Evolutionary conservation across 768 basidiomycete species (phyloP), one percentile per base, ranked within the genome.

Genomic region (Roridomyces roridus): DNA sequence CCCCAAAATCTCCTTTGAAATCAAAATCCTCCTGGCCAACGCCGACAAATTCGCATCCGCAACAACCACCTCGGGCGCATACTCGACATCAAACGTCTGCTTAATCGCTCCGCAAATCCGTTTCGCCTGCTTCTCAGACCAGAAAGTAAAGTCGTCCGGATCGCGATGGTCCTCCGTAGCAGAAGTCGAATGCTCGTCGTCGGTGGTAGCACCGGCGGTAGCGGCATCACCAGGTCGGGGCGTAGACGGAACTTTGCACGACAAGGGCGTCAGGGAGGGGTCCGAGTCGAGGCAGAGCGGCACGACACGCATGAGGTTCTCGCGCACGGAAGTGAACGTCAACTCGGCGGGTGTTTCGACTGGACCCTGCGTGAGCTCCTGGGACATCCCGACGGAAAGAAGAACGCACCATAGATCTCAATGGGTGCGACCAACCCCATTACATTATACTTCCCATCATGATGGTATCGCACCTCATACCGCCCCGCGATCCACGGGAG

Each of bases 361-460:
- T 95, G 65, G 10, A 60, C 20, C 5, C 29, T 43, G 42, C 37
- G 54, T 40, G 10, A 14, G 51, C 15, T 34, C 7, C 11, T 35
- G 37, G 29, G 24, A 47, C 25, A 17, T 57, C 0, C 18, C n/a
- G 5, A 34, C 24, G 52, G 42, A 34, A 46, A 44, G 25, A 29
- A 12, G 25, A 9, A 75, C 90, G 53, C 60, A 94, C 96, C 91
- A 59, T 86, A 92, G 28, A 99, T 87, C 68, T 97, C 94, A 55
- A 98, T 77, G 8, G 94, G 93, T 2, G 88, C 91, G 44, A 91
- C 87, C 48, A 89, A 67, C 49, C 86, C 85, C 84, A 98, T 90
- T 52, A 98, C 97, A 71, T 95, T 97, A 74, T 99, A 92, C 71
- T 96, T 98, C 44, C 94, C 95, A 70, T 97, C 94, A 67, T 98